Base-by-base conservation (phyloP, 139 green algal genomes). In the Chlamydomonas sp. region DNA sequence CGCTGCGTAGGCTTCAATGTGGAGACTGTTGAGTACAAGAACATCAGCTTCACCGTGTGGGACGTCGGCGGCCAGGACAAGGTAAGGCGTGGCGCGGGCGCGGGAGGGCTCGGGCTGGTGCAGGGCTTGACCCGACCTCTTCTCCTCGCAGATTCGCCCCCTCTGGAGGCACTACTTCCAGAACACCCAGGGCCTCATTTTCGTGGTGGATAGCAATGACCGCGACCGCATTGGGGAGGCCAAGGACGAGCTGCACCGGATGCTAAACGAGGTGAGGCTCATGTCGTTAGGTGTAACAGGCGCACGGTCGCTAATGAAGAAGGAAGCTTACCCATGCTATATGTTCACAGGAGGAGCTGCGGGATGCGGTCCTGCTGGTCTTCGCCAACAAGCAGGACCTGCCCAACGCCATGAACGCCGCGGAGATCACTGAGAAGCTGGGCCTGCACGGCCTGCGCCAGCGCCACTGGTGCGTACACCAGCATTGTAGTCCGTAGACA, bases 301-400 rank as follows among this genome's bases (percentile, higher is more conserved):
- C 4, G 78, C 4, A 73, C 17, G 57, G 8, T 64, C 75, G 1
- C 17, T 15, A 20, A 75, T 75, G 6, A 7, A n/a, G 17, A 49
- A 18, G 4, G 17, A 49, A 62, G 58, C 10, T 20, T 67, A 63
- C 77, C 68, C 58, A 31, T 58, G 6, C 20, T 67, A 7, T 9
- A 58, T 7, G 62, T 85, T 20, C 94, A 89, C 93, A 99, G 93
- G 98, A 99, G 81, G 98, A 99, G 93, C 95, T 99, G 88, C 97
- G 97, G 86, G 97, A 99, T 67, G 98, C 98, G 12, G 97, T 99
- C 77, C 95, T 99, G 81, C 94, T 99, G 61, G 96, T 99, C 4
- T 99, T 99, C 92, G 98, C 98, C 61, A 99, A 99, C 94, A 99
- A 99, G 92, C 97, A 99, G 91, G 98, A 99, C 92, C 90, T 99